Evolutionary conservation across 768 basidiomycete species (phyloP).

Genomic region (Amanita muscaria): DNA sequence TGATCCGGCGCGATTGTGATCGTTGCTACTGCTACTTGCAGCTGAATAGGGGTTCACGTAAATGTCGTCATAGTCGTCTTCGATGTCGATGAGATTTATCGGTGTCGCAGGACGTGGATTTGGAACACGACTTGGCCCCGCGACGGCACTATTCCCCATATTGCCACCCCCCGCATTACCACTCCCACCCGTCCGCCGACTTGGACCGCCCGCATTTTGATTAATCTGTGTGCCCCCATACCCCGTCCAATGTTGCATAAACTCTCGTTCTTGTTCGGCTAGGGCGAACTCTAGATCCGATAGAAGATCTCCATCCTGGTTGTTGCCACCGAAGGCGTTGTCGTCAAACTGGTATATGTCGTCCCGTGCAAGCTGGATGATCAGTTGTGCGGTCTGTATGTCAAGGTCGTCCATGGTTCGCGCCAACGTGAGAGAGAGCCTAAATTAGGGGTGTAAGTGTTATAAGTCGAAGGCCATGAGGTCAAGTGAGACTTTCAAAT

Average conservation of each 20-base stretch:
- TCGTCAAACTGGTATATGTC: conserved; percentile 1
- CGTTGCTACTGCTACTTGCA: no score
- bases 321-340: not conserved
- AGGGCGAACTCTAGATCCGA: conserved; percentile 6
- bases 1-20: no score
- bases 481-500: no score
- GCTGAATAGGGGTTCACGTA: no score
- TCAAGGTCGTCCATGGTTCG: conserved; percentile 8
- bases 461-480: no score
- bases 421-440: no score
- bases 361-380: conserved; percentile 6
- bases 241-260: conserved; percentile 7
- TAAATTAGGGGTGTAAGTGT: no score
- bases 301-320: not conserved
- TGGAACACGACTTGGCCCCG: not conserved
- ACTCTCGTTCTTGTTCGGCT: conserved; percentile 7
- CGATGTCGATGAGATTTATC: no score
- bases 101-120: no score
- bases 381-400: conserved; percentile 4
- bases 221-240: conserved; percentile 3
- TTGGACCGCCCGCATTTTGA: not conserved
- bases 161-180: not conserved
- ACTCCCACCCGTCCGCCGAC: not conserved
- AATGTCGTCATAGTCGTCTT: no score
- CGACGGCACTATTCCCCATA: not conserved